These are phyloP conservation scores for Trametes coccinea DNA, from an alignment of 768 basidiomycete genomes.

Conservation along the genomic window DNA sequence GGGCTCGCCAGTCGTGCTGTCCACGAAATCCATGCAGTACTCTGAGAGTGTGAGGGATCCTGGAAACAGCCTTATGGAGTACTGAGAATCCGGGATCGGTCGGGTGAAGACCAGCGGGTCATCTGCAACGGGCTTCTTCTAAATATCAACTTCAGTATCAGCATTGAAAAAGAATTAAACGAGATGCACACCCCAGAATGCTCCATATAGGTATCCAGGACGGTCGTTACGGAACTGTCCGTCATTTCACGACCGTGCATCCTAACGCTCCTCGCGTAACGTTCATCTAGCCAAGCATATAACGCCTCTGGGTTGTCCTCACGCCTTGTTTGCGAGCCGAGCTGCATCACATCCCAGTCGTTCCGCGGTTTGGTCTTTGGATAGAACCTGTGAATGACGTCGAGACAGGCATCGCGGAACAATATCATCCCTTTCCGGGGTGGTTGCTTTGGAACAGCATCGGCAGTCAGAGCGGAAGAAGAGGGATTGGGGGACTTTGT, in stretches of 20 bases:
- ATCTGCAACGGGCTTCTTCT: not conserved
- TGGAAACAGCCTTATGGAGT: not conserved
- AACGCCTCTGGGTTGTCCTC: not conserved
- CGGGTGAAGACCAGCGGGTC: not conserved
- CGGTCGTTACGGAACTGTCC: not conserved
- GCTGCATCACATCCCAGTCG: not conserved
- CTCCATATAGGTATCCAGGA: not conserved
- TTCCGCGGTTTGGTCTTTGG: not conserved
- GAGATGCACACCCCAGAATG: not conserved
- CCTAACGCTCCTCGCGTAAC: not conserved
- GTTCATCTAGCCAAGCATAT: not conserved
- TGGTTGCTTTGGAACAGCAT: not conserved
- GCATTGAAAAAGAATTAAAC: too few relatives aligned
- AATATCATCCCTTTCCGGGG: not conserved
- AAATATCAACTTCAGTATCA: too few relatives aligned
- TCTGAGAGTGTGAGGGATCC: not conserved
- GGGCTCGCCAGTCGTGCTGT: not conserved
- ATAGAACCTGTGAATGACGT: not conserved
- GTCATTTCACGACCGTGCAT: not conserved
- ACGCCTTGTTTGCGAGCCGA: not conserved
- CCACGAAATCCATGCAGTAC: conserved; percentile 8
- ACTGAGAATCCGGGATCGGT: not conserved
- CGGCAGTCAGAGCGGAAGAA: too few relatives aligned
- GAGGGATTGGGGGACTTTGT: too few relatives aligned
- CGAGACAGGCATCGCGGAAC: not conserved